Percentiles rank a stretch among this genome's conserved stretches.
phyloP scores from a whole-genome alignment of 768 basidiomycete species.

The Suillus spraguei region DNA sequence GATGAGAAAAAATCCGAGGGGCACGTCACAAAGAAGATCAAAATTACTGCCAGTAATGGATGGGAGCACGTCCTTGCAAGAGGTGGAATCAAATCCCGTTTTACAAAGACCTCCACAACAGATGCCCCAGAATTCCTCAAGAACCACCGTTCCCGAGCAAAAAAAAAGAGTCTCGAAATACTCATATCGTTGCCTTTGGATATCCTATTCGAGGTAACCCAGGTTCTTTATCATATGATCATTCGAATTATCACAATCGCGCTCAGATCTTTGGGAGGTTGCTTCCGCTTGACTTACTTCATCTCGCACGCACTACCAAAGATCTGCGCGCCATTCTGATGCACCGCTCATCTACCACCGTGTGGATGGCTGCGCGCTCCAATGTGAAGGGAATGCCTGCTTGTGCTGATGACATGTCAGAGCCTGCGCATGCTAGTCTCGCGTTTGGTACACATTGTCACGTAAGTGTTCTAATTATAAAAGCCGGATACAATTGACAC shows the following conservation, averaged over 20 bases:
- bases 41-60: constrained; percentile 7
- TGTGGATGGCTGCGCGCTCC: constrained; percentile 32
- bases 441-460: constrained; percentile 33
- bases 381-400: constrained; percentile 27
- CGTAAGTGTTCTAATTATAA: constrained; percentile 21
- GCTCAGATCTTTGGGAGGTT: constrained; percentile 28
- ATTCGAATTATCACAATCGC: constrained; percentile 12
- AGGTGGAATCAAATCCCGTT: constrained; percentile 7
- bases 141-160: not conserved
- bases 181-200: constrained; percentile 25
- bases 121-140: not conserved
- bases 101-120: not conserved
- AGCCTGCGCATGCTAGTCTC: constrained; percentile 33
- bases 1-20: not conserved
- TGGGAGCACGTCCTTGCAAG: constrained; percentile 6
- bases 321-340: constrained; percentile 31
- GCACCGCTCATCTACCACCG: constrained; percentile 15
- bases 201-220: constrained; percentile 24
- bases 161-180: constrained; percentile 16
- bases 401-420: constrained; percentile 29
- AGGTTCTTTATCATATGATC: constrained; percentile 19
- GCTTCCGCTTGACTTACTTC: constrained; percentile 34
- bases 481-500: not conserved
- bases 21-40: not conserved
- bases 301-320: constrained; percentile 34